Evolutionary conservation across 805 yeast species (phyloP), one percentile per base, ranked within the genome.

Genomic region (Metschnikowia kofuensis): DNA sequence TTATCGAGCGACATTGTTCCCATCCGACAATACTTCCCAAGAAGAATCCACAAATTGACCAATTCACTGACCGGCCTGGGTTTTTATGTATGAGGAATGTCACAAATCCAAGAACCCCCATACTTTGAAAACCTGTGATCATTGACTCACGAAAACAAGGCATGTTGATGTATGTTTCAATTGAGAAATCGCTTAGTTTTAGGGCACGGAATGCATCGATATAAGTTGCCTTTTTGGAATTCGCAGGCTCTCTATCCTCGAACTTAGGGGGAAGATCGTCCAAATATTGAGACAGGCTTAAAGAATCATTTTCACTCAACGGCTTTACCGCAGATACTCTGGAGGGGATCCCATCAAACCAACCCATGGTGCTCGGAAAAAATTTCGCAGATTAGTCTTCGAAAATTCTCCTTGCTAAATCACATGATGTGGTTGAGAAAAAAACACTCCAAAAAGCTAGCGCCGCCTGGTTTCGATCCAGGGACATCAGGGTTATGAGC

Each of bases 401-500:
- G n/a, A n/a, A n/a, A n/a, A n/a, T n/a, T n/a, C n/a, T n/a, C n/a
- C n/a, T n/a, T n/a, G n/a, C n/a, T n/a, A n/a, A n/a, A n/a, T n/a
- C n/a, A n/a, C n/a, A n/a, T n/a, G n/a, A n/a, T n/a, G n/a, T n/a
- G n/a, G n/a, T n/a, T n/a, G n/a, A n/a, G n/a, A n/a, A n/a, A n/a
- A n/a, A n/a, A n/a, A n/a, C n/a, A n/a, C n/a, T n/a, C n/a, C 14
- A 30, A 72, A 69, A 67, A 60, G 59, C 35, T 85, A 86, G 94
- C 94, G 89, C 86, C 85, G 89, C 89, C 80, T 74, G 88, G 94
- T 87, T 85, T 87, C 94, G 94, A 87, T 87, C 95, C 90, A 75
- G 81, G 90, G 95, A 85, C 92, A 84, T 87, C 92, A 86, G 94
- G 92, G 95, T 87, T 87, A 87, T 87, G 95, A 87, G 95, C 95